A percentile compares a stretch with the other conserved stretches of the same genome.
Evolutionary conservation across 2,329 filamentous ascomycete species (phyloP).

Genomic region (Ceratocystis lukuohia): DNA sequence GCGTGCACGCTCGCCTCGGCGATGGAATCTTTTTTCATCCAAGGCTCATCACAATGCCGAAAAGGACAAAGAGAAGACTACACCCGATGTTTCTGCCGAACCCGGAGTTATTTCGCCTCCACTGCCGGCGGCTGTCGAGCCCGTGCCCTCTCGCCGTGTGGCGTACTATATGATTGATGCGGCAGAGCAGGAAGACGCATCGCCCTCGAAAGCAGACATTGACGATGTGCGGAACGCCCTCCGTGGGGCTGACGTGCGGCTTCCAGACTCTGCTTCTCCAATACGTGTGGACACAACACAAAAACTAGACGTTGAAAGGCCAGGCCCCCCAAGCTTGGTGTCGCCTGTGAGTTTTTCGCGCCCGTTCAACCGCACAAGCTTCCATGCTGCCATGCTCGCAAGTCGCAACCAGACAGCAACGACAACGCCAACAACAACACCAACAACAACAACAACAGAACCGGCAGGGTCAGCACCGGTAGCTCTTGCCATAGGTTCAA

Average conservation of each 20-base stretch:
- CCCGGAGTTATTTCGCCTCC: constrained; percentile 25
- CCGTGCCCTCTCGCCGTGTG: constrained; percentile 36
- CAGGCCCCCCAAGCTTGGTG: constrained; percentile 27
- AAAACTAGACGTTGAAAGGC: neutral
- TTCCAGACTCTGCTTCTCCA: constrained; percentile 35
- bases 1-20: constrained; percentile 41
- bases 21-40: constrained; percentile 48
- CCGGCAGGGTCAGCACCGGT: neutral
- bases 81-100: neutral
- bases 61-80: constrained; percentile 21
- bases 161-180: constrained; percentile 50
- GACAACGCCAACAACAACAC: constrained; percentile 13
- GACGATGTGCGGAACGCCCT: constrained; percentile 8
- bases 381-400: constrained; percentile 26
- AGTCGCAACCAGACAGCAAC: constrained; percentile 20
- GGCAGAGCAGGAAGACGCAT: constrained; percentile 35
- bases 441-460: neutral
- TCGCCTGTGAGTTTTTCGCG: constrained; percentile 74
- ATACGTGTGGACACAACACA: neutral
- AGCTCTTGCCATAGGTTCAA: constrained; percentile 4
- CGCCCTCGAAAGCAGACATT: constrained; percentile 10
- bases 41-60: constrained; percentile 33
- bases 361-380: constrained; percentile 53
- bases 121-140: constrained; percentile 37
- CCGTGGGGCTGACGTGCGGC: constrained; percentile 8